Base-by-base conservation (phyloP, 106 monocot species). In the Allium fistulosum region DNA sequence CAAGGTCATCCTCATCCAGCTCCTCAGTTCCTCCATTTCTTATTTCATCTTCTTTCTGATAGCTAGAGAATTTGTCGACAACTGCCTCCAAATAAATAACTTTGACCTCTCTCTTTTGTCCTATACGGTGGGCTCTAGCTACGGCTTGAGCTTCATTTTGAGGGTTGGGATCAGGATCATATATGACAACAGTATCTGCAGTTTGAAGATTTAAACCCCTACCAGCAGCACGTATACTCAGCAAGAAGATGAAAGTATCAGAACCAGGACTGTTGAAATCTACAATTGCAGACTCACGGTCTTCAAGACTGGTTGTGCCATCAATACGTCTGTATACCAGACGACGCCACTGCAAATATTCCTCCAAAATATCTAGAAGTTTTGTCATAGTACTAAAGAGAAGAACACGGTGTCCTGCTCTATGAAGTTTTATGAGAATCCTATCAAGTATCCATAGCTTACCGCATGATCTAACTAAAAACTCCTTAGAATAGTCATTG, bases 101-200 rank as follows among this genome's bases (percentile, higher is more conserved):
- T 76, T 97, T 97, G 48, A 97, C 97, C 75, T 92, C 92, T 72
- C 97, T 87, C 46, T 68, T 74, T 66, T 97, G 97, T 51, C 97
- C 97, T 71, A 97, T 97, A 13, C 97, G 92, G 77, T 97, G 92
- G 71, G 92, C 97, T 76, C 97, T 80, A 48, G 97, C 97, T 58
- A 97, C 88, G 62, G 97, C 97, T 79, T 97, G 97, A 69, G 88
- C 97, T 79, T 97, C 97, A 78, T 97, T 97, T 68, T 97, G 97
- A 46, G 97, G 97, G 78, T 97, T 97, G 49, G 92, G 97, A 71
- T 97, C 97, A 27, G 97, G 97, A 74, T 97, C 97, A 70, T 97
- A 97, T 62, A 97, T 97, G 45, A 97, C 82, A 62, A 97, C 97
- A 16, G 97, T 97, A 59, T 97, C 97, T 46, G 97, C 97, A 80